phyloP scores from a whole-genome alignment of 208 protist genomes.

The Lotmaria passim region DNA sequence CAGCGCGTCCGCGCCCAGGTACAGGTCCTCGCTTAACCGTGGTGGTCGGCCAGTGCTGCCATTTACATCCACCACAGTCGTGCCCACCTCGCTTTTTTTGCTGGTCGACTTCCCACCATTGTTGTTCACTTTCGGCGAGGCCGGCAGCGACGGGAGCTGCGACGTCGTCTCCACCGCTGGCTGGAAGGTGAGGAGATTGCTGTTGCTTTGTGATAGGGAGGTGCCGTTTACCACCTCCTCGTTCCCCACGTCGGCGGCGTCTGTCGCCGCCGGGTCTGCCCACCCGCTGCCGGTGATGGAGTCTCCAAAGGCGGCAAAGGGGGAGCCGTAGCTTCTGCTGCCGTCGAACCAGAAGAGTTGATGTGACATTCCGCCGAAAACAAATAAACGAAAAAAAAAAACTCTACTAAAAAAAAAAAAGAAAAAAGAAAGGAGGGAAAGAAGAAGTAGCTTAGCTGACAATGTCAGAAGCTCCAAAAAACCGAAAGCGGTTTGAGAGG shows the following conservation, averaged over 20 bases:
- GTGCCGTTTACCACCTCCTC: background rate
- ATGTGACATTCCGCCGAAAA: background rate
- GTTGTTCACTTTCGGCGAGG: background rate
- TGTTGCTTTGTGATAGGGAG: conserved; percentile 1
- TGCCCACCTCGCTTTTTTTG: background rate
- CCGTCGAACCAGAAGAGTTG: conserved; percentile 3
- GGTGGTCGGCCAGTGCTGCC: background rate
- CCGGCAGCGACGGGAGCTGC: background rate
- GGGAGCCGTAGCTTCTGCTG: background rate
- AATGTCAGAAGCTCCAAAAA: background rate
- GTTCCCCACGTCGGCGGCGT: background rate
- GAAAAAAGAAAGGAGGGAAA: conserved; percentile 3
- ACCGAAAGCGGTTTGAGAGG: background rate
- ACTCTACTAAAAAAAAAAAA: background rate
- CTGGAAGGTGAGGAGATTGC: background rate
- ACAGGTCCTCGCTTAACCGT: background rate
- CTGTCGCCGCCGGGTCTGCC: background rate
- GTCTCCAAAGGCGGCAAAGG: background rate
- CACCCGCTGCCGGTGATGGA: conserved; percentile 2
- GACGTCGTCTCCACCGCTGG: background rate
- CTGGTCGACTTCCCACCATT: background rate
- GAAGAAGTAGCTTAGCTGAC: background rate
- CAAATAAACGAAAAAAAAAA: background rate
- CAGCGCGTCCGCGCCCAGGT: background rate
- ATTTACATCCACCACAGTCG: background rate